A percentile compares a stretch with the other conserved stretches of the same genome.
Conservation (phyloP, 1,284 basidiomycete species). For the Moesziomyces sp. region DNA sequence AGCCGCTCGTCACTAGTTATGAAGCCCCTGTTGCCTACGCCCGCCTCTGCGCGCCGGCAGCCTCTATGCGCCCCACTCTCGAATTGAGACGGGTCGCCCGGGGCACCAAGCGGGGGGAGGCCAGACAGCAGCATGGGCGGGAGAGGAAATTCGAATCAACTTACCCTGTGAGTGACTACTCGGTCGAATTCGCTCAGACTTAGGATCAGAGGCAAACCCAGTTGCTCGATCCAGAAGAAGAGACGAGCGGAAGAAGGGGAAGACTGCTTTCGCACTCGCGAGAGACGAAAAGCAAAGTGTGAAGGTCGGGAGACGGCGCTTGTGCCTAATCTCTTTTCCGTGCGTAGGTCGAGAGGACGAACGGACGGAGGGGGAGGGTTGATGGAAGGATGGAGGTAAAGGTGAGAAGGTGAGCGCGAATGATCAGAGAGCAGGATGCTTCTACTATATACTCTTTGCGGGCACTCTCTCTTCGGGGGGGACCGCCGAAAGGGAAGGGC, state of each 20-base stretch:
- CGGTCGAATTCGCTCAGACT: conserved; percentile 19
- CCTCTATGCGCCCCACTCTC: neutral
- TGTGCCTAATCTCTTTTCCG: conserved; percentile 41
- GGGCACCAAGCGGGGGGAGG: neutral
- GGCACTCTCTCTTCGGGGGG: neutral
- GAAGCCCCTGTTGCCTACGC: too few relatives aligned
- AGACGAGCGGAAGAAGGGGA: neutral
- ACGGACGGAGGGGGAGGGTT: conserved; percentile 9
- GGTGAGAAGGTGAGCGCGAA: conserved; percentile 8
- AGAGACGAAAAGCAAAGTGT: conserved; percentile 13
- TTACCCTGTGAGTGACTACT: conserved; percentile 29
- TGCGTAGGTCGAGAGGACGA: conserved; percentile 20
- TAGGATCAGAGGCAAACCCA: conserved; percentile 11
- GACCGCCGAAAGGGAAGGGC: neutral
- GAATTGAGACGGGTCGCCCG: neutral
- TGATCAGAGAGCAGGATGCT: neutral
- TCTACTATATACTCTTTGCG: conserved; percentile 31
- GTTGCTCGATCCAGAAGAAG: conserved; percentile 16
- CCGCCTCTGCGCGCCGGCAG: neutral
- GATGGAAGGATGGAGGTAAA: conserved; percentile 6
- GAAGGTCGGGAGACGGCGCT: conserved; percentile 29
- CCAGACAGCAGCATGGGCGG: neutral
- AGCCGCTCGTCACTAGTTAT: too few relatives aligned
- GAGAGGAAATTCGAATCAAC: conserved; percentile 1
- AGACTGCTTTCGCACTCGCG: conserved; percentile 28